Evolutionary conservation across 352 stramenopile genomes (phyloP), one percentile per base, ranked within the genome.

Genomic region (Pythium brassicae): DNA sequence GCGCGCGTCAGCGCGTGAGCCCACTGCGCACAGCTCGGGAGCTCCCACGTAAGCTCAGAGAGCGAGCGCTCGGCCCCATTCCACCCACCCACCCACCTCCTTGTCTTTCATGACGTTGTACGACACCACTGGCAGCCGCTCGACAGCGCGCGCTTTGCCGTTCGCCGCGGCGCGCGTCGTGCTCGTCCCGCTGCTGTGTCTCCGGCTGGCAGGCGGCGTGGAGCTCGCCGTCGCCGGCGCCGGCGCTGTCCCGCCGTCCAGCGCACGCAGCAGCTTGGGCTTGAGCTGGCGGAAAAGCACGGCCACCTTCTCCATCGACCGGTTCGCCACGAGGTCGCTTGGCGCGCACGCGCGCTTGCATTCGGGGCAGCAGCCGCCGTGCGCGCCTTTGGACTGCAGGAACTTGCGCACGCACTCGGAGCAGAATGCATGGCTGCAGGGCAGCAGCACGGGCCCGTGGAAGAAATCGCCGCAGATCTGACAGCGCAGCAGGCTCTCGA

Each of bases 21-120:
- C 19, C 6, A 7, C 6, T n/a, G n/a, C n/a, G n/a, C n/a, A n/a
- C n/a, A n/a, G n/a, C n/a, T n/a, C n/a, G n/a, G n/a, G n/a, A n/a
- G n/a, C n/a, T n/a, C n/a, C n/a, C n/a, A n/a, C n/a, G n/a, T n/a
- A n/a, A n/a, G n/a, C n/a, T n/a, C n/a, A n/a, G n/a, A n/a, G n/a
- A n/a, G n/a, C 7, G 14, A 23, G 17, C 39, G 6, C 19, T 19
- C 19, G 14, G 19, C 3, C 37, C 19, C 5, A 8, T 19, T n/a
- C n/a, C 11, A 43, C 37, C 1, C 4, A 32, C 17, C 4, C 23
- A 47, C 29, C 2, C 49, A 84, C 76, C 61, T 92, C 80, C 59
- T 91, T 92, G 56, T 94, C 84, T 37, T 87, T 80, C 84, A 94
- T 92, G 56, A 92, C 69, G 57, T 66, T 92, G 69, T 94, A 94